Conservation (phyloP, 345 rosid genomes). For the Salix dunnii region DNA sequence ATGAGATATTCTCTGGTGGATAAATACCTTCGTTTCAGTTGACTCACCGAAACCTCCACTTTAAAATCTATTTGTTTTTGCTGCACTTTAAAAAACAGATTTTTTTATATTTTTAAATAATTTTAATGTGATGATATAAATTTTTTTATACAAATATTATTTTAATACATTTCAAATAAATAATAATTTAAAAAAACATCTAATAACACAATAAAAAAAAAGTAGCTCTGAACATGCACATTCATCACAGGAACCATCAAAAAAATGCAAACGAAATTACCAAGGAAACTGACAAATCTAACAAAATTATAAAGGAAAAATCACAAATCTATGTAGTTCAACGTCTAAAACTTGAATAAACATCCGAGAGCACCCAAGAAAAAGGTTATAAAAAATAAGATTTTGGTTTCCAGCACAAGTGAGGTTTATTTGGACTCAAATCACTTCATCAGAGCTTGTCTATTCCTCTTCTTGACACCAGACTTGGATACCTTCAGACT, state of each 20-base stretch:
- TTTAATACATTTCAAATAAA: too few species aligned
- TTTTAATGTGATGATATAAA: too few species aligned
- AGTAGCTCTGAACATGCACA: too few species aligned
- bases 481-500: constrained; percentile 82
- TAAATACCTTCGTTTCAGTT: too few species aligned
- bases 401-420: neutral
- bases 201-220: too few species aligned
- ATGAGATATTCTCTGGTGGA: too few species aligned
- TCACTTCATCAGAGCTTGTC: constrained; percentile 43
- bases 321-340: neutral
- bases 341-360: neutral
- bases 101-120: too few species aligned
- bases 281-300: neutral
- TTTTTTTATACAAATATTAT: too few species aligned
- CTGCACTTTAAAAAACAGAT: too few species aligned
- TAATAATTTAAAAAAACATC: too few species aligned
- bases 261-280: neutral
- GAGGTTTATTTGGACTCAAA: neutral
- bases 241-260: neutral
- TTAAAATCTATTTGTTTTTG: too few species aligned
- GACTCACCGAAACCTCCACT: too few species aligned
- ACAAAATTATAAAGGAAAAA: neutral
- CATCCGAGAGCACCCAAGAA: neutral
- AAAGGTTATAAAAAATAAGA: neutral
- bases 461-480: constrained; percentile 88